Evolutionary conservation across 2,329 filamentous ascomycete genomes (phyloP), one percentile per base, ranked within the genome.

Genomic region (Lecanicillium sp.): DNA sequence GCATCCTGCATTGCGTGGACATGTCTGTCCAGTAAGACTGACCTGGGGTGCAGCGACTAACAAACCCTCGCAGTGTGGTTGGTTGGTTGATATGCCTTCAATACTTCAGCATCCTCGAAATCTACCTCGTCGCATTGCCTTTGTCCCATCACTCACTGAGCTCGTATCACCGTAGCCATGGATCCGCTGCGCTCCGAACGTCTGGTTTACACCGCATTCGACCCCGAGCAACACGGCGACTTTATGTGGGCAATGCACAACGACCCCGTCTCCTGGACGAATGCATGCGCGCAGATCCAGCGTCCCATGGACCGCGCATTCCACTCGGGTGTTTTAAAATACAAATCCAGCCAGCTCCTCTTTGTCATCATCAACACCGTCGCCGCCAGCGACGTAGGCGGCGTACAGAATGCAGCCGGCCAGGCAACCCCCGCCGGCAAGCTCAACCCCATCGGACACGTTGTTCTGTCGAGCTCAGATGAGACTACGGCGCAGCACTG

Each of bases 351-450:
- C 1, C 33, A 36, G 20, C 39, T 36, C 13, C 39, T 41, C 9
- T 41, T 41, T 17, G 39, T 36, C 33, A 33, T 41, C 19, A 13
- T 36, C 33, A 41, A 41, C 20, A 18, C 13, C 5, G 18, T 30
- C 15, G 37, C n/a, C n/a, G n/a, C 29, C 20, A 8, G 17, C 9
- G 30, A 33, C 17, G n/a, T n/a, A n/a, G 4, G 9, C 6, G 28
- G 12, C 17, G n/a, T 13, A n/a, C 9, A 14, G 15, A 2, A 13
- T 30, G n/a, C 7, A 15, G 11, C 7, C 22, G 29, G 29, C 7
- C 12, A 15, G 12, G 29, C 6, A 13, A 27, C 25, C 8, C 29
- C n/a, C 6, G 12, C 29, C 14, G 17, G 17, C 22, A 18, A 14
- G 18, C 18, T 40, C 11, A 27, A 22, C 20, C 37, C 37, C 1